Evolutionary conservation across 1,284 basidiomycete species (phyloP).

Genomic region (Irpex sp.): DNA sequence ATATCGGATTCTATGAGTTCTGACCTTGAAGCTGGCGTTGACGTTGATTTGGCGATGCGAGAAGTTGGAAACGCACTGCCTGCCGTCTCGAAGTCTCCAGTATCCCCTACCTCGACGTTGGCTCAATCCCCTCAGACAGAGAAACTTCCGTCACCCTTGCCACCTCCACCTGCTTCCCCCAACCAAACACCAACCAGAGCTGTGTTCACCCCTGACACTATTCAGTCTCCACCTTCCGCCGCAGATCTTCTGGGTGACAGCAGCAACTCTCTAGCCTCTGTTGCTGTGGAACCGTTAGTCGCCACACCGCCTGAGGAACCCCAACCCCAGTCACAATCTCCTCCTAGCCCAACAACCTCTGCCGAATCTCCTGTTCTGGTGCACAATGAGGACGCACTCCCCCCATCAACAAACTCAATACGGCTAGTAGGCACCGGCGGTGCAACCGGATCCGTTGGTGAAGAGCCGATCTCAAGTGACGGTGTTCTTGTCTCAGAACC

Average conservation of each 20-base stretch:
- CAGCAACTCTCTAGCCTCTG: background rate
- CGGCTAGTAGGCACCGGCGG: constrained; percentile 5
- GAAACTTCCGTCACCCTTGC: constrained; percentile 9
- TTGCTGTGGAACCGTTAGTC: background rate
- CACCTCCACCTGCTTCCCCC: constrained; percentile 12
- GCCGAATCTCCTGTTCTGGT: constrained; percentile 17
- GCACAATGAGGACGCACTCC: constrained; percentile 11
- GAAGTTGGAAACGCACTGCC: constrained; percentile 29
- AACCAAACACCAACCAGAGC: constrained; percentile 9
- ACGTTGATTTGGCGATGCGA: constrained; percentile 38
- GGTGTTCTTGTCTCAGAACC: constrained; percentile 15
- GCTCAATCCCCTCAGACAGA: background rate
- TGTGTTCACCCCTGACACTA: constrained; percentile 1
- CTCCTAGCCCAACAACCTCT: background rate
- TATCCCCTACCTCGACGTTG: background rate
- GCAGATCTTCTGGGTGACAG: constrained; percentile 8
- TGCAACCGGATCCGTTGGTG: background rate
- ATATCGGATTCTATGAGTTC: constrained; percentile 39
- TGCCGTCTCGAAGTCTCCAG: background rate
- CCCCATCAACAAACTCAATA: background rate
- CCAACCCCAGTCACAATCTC: background rate
- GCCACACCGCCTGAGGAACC: background rate
- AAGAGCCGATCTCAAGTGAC: constrained; percentile 11
- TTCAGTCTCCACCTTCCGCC: constrained; percentile 5
- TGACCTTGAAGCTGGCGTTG: constrained; percentile 61